Base-by-base conservation (phyloP, 352 stramenopile species). In the Globisporangium mamillatum region DNA sequence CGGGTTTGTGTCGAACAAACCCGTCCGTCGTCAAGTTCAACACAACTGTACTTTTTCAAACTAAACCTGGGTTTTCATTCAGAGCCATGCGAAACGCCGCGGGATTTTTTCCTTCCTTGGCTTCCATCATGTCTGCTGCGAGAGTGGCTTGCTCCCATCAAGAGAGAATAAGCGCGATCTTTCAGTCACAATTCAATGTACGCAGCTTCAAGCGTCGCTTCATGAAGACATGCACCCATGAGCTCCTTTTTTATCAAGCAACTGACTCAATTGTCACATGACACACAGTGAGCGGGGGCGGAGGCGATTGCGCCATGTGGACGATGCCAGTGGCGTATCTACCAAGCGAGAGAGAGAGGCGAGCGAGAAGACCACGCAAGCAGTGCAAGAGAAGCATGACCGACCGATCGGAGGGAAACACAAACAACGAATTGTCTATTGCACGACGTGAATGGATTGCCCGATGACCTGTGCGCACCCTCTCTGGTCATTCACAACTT, bases 41-140 rank as follows among this genome's bases (percentile, higher is more conserved):
- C 44, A 24, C 44, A 24, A 52, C 18, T 52, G 44, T 50, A n/a
- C 41, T n/a, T 3, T 22, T 52, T 52, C 18, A 52, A 52, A n/a
- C 6, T 12, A 52, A 52, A 10, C 44, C n/a, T 5, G n/a, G 7
- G n/a, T 16, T 38, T 38, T 10, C 32, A 38, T 38, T 38, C 32
- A 38, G 32, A 56, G 27, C 22, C 50, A 56, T 56, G 52, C 52
- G 52, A 57, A 57, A 57, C 52, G 52, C 24, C 9, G 52, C 22
- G 3, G 25, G 52, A 29, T 34, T 57, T 34, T 57, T 57, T 29
- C 12, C 24, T 34, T 57, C 24, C 24, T 52, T 16, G 9, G 50
- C 50, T 57, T 27, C 24, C 52, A 57, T n/a, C 9, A 57, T 57
- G 41, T n/a, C 22, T 56, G 52, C 52, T 50, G 44, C 44, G 18